Evolutionary conservation across 768 basidiomycete species (phyloP), one percentile per base, ranked within the genome.

Genomic region (Mrakia hoshinonis): DNA sequence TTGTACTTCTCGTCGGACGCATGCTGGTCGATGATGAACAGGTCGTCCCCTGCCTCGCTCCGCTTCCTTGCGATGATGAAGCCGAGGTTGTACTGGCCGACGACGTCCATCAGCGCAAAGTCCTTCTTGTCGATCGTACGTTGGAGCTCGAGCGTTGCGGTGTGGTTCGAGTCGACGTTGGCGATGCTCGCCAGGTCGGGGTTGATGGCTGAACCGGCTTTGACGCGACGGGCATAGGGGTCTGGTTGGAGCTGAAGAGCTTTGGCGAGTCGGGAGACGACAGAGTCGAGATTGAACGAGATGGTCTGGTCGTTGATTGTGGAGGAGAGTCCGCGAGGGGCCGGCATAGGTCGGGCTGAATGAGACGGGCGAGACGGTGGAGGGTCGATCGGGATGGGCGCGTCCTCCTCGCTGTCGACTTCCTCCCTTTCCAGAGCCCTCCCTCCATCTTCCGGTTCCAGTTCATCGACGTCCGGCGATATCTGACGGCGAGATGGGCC

Each of bases 71-170:
- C 85, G 70, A 99, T 84, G 79, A 99, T 92, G 80, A 99, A 99
- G 0, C 94, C 94, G 39, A 88, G 84, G 76, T 99, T 99, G 80
- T 97, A 99, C 79, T 99, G 96, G 0, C 96, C 96, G 52, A 95
- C 74, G 15, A 96, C 81, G 0, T 87, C 83, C 96, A 99, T 98
- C 7, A 75, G 75, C 9, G 79, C 83, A 75, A 99, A 98, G 80
- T 99, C 94, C 2, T 79, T 77, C 81, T 98, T 98, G 52, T 86
- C 84, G 34, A 99, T 93, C 43, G 92, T 86, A 20, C 94, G 85
- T 13, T 90, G 84, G 2, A 99, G 85, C 0, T 87, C 87, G 62
- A 85, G 85, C 26, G 85, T 83, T 0, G 85, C 89, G 13, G 55
- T 29, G 24, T 58, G 54, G 43, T 43, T 43, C 11, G 47, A 51